phyloP scores from a whole-genome alignment of 1,284 basidiomycete species.

The Prillingera fragicola region DNA sequence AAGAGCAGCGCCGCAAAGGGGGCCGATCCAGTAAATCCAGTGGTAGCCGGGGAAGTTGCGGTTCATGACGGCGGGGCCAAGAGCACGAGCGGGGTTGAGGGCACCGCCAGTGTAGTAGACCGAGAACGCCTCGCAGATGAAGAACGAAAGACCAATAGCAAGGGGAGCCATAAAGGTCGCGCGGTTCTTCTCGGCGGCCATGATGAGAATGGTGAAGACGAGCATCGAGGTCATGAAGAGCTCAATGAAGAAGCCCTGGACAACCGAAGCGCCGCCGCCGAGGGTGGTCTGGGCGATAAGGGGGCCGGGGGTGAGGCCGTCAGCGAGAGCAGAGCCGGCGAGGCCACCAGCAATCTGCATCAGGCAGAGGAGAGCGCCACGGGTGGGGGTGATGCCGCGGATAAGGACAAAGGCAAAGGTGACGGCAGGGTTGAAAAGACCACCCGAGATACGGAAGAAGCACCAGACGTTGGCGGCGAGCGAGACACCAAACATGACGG shows the following conservation, averaged over 20 bases:
- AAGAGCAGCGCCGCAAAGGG: slow-evolving; percentile 37
- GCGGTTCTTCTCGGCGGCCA: slow-evolving; percentile 52
- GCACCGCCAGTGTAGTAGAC: slow-evolving; percentile 49
- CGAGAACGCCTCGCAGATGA: slow-evolving; percentile 49
- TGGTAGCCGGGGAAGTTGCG: slow-evolving; percentile 34
- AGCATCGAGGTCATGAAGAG: slow-evolving; percentile 50
- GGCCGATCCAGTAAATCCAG: slow-evolving; percentile 49
- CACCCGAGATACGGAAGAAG: slow-evolving; percentile 50
- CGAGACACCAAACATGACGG: slow-evolving; percentile 50
- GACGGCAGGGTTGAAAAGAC: slow-evolving; percentile 50
- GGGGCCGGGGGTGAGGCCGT: slow-evolving; percentile 46
- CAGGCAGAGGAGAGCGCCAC: slow-evolving; percentile 45
- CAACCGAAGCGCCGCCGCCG: slow-evolving; percentile 35
- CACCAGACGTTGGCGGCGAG: slow-evolving; percentile 49
- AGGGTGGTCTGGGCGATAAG: slow-evolving; percentile 45
- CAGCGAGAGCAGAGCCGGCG: slow-evolving; percentile 47
- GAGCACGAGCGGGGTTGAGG: slow-evolving; percentile 45
- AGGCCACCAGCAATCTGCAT: slow-evolving; percentile 51
- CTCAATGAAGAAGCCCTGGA: slow-evolving; percentile 45
- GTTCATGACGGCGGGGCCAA: slow-evolving; percentile 47
- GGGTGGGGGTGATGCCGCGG: slow-evolving; percentile 46
- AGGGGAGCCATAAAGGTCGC: slow-evolving; percentile 53
- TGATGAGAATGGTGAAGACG: slow-evolving; percentile 47
- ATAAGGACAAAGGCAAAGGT: slow-evolving; percentile 50
- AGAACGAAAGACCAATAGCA: slow-evolving; percentile 52